Percentiles rank a stretch among this genome's conserved stretches.
These are phyloP conservation scores for Hapsidospora chrysogenum DNA, from an alignment of 495 filamentous ascomycete species.

Conservation along the genomic window DNA sequence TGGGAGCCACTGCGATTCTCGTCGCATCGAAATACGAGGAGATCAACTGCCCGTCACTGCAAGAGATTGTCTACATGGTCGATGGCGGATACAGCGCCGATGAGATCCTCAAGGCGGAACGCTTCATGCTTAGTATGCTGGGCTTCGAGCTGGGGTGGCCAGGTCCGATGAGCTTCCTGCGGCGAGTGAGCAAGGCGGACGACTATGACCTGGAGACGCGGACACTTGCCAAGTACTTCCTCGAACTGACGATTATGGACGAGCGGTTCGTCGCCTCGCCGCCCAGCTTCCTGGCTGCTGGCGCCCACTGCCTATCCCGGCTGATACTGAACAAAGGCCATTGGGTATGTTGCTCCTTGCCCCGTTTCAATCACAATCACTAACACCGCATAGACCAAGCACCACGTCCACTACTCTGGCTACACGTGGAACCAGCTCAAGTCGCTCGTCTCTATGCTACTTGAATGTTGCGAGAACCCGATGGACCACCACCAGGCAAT, in stretches of 20 bases:
- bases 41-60: conserved; percentile 86
- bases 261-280: conserved; percentile 87
- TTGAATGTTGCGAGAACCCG: conserved; percentile 75
- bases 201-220: conserved; percentile 93
- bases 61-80: conserved; percentile 97
- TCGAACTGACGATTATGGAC: conserved; percentile 95
- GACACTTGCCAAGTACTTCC: conserved; percentile 93
- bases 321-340: conserved; percentile 74
- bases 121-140: conserved; percentile 94
- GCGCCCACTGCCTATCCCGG: conserved; percentile 84
- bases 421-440: conserved; percentile 78
- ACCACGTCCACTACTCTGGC: conserved; percentile 76
- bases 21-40: conserved; percentile 97
- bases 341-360: conserved; percentile 52
- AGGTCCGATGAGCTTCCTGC: conserved; percentile 93
- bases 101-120: conserved; percentile 92
- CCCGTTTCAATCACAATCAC: conserved; percentile 4
- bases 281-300: conserved; percentile 80
- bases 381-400: conserved; percentile 43
- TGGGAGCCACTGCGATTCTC: conserved; percentile 90
- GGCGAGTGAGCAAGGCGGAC: conserved; percentile 94
- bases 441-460: conserved; percentile 54
- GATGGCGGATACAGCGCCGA: conserved; percentile 76
- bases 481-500: conserved; percentile 69
- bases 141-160: conserved; percentile 93